Conservation (phyloP, 140 eudicot species). For the Anethum foeniculum region DNA sequence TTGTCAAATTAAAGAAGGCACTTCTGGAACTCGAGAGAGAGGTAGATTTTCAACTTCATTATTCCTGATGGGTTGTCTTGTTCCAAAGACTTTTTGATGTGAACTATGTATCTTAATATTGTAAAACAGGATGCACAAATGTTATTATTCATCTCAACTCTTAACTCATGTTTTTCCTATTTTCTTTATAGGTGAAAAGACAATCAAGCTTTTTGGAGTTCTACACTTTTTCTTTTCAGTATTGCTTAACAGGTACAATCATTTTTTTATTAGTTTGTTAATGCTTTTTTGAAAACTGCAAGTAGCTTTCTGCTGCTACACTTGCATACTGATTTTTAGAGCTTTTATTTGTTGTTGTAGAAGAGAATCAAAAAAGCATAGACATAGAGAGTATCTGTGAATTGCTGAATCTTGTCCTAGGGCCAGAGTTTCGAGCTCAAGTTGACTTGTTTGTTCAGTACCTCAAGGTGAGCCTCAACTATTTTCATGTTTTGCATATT, state of each 20-base stretch:
- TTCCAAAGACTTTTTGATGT: background rate
- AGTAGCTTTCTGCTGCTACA: background rate
- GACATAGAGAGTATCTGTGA: constrained; percentile 89
- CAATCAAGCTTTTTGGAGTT: constrained; percentile 73
- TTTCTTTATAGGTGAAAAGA: constrained; percentile 57
- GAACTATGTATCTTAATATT: background rate
- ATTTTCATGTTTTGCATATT: background rate
- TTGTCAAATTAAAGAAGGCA: constrained; percentile 56
- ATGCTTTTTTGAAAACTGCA: background rate
- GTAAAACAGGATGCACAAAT: background rate
- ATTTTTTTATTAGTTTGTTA: background rate
- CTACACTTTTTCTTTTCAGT: constrained; percentile 70
- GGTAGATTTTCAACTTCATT: constrained; percentile 30
- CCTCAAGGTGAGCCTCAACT: constrained; percentile 43
- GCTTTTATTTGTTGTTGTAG: constrained; percentile 28
- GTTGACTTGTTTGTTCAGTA: constrained; percentile 73
- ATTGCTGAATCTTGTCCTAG: constrained; percentile 83
- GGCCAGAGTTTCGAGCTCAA: constrained; percentile 68
- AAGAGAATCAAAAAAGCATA: constrained; percentile 94
- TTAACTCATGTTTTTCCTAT: background rate
- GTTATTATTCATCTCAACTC: constrained; percentile 9
- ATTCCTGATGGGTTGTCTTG: background rate
- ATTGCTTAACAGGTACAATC: constrained; percentile 76
- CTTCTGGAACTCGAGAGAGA: constrained; percentile 82
- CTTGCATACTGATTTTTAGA: constrained; percentile 8